Evolutionary conservation across 768 basidiomycete genomes (phyloP), one percentile per base, ranked within the genome.

Genomic region (Lenzites betulinus): DNA sequence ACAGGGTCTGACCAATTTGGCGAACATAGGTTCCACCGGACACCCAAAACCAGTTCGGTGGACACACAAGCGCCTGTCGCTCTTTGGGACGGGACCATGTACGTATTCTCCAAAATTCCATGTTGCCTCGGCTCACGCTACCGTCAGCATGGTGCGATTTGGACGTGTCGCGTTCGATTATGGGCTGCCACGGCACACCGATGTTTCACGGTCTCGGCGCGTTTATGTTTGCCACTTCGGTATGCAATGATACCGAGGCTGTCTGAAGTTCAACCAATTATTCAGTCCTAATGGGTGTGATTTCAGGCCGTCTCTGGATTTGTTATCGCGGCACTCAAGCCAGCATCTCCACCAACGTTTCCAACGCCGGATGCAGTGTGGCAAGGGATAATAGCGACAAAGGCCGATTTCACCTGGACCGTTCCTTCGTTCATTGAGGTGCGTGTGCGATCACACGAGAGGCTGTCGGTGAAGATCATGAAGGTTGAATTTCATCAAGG

Each of bases 311-410:
- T 42, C 16, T 48, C 53, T 11, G 71, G 71, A 6, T 48, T 57
- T 22, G 58, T 69, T 0, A 26, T 73, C 12, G 63, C 63, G 5
- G 28, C 64, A 7, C 73, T 70, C 62, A 58, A 60, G 55, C 75
- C 73, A 7, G 51, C 42, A 16, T 55, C 44, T 3, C 70, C 70
- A 6, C 66, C 68, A 1, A 55, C 59, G 9, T 55, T 68, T 13
- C 67, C 73, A 7, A 74, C 64, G 0, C 60, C 66, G 1, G 66
- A 66, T 20, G 54, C 54, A 12, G 52, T 66, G 3, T 54, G 60
- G 46, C 43, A 59, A 18, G 60, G 59, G 4, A 48, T 59, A 1
- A 26, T 56, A 25, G 51, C 63, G 0, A 57, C 54, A 0, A 39
- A 54, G 1, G 33, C 58, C 33, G 66, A 64, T 25, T 46, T 54